phyloP scores from a whole-genome alignment of 257 asterid genomes.

The Cruciata laevipes region DNA sequence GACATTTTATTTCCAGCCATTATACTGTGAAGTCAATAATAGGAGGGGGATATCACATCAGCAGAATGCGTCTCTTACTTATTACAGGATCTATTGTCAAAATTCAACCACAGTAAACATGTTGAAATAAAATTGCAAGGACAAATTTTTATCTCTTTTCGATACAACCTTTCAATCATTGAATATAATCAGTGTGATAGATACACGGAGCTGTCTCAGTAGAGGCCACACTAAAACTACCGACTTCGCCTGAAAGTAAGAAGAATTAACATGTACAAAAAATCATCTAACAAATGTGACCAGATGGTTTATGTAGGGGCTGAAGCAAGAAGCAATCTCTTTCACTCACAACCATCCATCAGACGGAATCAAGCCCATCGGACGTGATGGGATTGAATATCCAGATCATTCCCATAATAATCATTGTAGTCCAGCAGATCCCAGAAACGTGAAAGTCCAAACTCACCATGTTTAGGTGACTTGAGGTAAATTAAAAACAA shows the following conservation, averaged over 20 bases:
- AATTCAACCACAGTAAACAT: no score
- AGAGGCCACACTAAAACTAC: no score
- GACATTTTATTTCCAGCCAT: no score
- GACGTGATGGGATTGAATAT: conserved; percentile 33
- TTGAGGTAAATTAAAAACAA: conserved; percentile 49
- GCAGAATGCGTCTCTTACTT: no score
- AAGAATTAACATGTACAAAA: background rate
- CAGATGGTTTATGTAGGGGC: background rate
- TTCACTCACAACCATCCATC: background rate
- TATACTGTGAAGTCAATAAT: no score
- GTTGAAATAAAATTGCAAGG: background rate
- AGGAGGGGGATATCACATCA: no score
- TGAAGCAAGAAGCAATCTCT: background rate
- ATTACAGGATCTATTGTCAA: background rate
- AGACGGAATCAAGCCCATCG: conserved; percentile 25
- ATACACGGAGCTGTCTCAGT: background rate
- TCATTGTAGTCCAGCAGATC: conserved; percentile 66
- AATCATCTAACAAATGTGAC: background rate
- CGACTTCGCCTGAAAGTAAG: background rate
- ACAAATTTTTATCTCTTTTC: background rate
- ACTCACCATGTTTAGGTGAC: conserved; percentile 68
- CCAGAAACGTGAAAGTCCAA: conserved; percentile 71
- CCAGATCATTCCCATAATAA: conserved; percentile 48
- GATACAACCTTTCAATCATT: no score
- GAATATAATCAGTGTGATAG: background rate